phyloP scores from a whole-genome alignment of 148 eudicot species.

The Hydrangea macrophylla region DNA sequence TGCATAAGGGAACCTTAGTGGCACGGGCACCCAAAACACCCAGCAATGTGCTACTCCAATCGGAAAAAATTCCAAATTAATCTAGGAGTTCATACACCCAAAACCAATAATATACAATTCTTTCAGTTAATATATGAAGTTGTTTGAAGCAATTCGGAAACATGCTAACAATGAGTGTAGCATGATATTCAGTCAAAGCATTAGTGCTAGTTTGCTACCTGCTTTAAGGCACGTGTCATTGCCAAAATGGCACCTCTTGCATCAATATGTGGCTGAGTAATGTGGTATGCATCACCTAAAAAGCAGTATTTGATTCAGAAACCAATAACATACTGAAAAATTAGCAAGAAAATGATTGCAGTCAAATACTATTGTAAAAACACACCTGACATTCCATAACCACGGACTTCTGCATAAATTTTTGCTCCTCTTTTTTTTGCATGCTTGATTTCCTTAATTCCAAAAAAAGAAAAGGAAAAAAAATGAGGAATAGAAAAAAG shows the following conservation, averaged over 20 bases:
- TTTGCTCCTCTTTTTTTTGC: constrained; percentile 86
- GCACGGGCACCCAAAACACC: not conserved
- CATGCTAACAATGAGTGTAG: not conserved
- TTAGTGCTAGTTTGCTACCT: constrained; percentile 38
- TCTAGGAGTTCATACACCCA: not conserved
- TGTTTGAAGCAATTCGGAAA: not conserved
- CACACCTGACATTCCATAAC: constrained; percentile 95
- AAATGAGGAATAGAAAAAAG: not conserved
- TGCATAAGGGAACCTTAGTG: too few species aligned
- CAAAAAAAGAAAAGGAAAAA: constrained; percentile 13
- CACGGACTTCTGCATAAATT: constrained; percentile 82
- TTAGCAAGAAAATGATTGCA: constrained; percentile 4
- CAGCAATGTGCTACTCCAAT: not conserved
- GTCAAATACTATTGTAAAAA: constrained; percentile 3
- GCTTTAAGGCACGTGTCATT: constrained; percentile 83
- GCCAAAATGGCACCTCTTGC: constrained; percentile 97
- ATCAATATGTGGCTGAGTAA: constrained; percentile 87
- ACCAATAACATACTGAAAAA: not conserved
- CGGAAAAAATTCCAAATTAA: not conserved
- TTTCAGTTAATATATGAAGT: not conserved
- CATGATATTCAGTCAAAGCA: not conserved
- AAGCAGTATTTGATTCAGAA: constrained; percentile 9
- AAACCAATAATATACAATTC: not conserved
- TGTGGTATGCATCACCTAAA: constrained; percentile 90
- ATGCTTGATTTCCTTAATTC: constrained; percentile 77